These are phyloP conservation scores for Pistacia atlantica DNA, from an alignment of 345 rosid genomes.

Conservation along the genomic window DNA sequence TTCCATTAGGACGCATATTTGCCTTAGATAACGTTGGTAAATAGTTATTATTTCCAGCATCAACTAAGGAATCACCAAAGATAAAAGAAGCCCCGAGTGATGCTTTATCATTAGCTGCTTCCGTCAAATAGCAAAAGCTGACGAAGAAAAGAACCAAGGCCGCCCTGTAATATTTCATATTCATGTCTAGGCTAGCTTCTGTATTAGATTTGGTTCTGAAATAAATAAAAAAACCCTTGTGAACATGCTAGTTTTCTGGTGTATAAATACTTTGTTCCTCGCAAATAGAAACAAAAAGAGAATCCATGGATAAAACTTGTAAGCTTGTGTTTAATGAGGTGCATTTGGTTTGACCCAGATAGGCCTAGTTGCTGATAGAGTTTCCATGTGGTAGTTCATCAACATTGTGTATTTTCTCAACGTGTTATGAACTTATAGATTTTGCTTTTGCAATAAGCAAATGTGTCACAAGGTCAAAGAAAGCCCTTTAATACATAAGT, in stretches of 20 bases:
- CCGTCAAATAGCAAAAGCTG: conserved; percentile 4
- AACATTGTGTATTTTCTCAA: conserved; percentile 28
- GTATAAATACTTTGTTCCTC: conserved; percentile 13
- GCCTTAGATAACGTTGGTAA: conserved; percentile 80
- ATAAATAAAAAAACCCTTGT: neutral
- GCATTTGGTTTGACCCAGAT: conserved; percentile 48
- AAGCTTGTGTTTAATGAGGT: conserved; percentile 25
- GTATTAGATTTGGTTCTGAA: neutral
- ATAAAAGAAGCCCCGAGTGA: conserved; percentile 63
- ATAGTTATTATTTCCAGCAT: conserved; percentile 89
- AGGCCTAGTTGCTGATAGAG: neutral
- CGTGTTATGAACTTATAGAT: conserved; percentile 19
- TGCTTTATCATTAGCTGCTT: conserved; percentile 29
- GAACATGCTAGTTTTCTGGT: neutral
- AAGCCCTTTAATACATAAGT: neutral
- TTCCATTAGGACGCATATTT: conserved; percentile 79
- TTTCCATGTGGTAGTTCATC: conserved; percentile 42
- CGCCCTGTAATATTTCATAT: conserved; percentile 7
- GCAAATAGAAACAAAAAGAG: neutral
- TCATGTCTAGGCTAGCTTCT: conserved; percentile 15
- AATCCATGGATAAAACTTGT: conserved; percentile 38
- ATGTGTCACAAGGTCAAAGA: conserved; percentile 16
- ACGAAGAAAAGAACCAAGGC: conserved; percentile 20
- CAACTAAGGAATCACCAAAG: conserved; percentile 88
- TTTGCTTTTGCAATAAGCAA: conserved; percentile 33